Base-by-base conservation (phyloP, 1,284 basidiomycete species). In the Ustanciosporium gigantosporum region DNA sequence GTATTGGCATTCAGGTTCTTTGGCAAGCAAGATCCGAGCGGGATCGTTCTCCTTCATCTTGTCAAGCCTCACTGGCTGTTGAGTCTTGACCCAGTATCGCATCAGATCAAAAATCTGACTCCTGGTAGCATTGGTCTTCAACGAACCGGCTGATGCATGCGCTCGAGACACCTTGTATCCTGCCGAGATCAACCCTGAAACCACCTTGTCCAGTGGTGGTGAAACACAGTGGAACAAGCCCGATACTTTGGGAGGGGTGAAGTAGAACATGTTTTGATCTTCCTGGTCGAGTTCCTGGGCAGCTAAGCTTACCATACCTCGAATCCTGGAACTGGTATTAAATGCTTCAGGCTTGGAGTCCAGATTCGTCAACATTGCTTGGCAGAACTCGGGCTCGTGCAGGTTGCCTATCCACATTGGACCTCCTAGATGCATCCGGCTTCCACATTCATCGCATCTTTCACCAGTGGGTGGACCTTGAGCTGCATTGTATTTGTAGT, bases 331-430 rank as follows among this genome's bases (percentile, higher is more conserved):
- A 21, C 84, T 82, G 0, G 95, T 98, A 19, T 87, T 87, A 74
- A 94, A 95, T 1, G 53, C 42, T 8, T 37, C 37, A 3, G 60
- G 57, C 59, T 88, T 84, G 38, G 77, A 68, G 7, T 80, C 76
- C 7, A 95, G 81, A 66, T 90, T 88, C 21, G 83, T 80, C n/a
- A 97, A 80, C 7, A 94, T 85, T 56, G 85, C 84, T 9, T 80
- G 76, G 22, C 91, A 84, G 70, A 97, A 99, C 0, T 80, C 81
- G 1, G 80, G 73, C 73, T 93, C 84, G 72, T 98, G 94, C 19
- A 99, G 80, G 0, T 88, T 84, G 1, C 88, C 93, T 14, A 89
- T 85, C 94, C 94, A 98, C 89, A 98, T 93, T 0, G 94, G 94
- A 0, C 94, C 94, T 17, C 89, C 91, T 22, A 92, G 36, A 27